These are phyloP conservation scores for Dothideomycetes sp. DNA, from an alignment of 2,329 filamentous ascomycete genomes.

Conservation along the genomic window DNA sequence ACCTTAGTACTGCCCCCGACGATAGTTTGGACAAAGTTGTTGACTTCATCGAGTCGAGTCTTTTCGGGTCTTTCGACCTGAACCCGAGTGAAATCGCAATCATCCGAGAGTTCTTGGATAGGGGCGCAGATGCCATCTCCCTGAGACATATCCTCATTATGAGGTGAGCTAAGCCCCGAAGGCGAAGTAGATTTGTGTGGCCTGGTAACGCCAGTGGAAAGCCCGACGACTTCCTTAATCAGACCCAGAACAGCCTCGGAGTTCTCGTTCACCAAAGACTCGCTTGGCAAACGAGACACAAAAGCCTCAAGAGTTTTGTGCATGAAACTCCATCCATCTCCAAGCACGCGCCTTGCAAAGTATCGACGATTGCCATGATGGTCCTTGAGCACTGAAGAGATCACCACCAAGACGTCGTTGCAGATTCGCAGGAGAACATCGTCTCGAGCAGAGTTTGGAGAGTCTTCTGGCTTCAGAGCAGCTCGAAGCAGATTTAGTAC, in stretches of 20 bases:
- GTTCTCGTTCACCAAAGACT: not conserved
- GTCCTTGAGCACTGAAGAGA: conserved; percentile 63
- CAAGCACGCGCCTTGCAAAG: conserved; percentile 65
- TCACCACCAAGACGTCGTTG: conserved; percentile 49
- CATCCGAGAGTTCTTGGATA: not conserved
- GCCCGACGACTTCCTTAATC: too few relatives aligned
- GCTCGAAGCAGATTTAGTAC: conserved; percentile 55
- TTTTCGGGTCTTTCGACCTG: too few relatives aligned
- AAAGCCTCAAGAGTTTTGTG: conserved; percentile 49
- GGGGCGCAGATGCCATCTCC: not conserved
- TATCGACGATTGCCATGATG: conserved; percentile 83
- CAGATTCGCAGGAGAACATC: not conserved
- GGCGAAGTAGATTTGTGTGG: too few relatives aligned
- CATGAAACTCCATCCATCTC: conserved; percentile 67
- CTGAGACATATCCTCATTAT: too few relatives aligned
- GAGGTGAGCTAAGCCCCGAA: too few relatives aligned
- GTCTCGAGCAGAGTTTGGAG: not conserved
- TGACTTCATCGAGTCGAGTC: not conserved
- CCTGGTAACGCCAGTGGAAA: too few relatives aligned
- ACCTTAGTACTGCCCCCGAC: not conserved
- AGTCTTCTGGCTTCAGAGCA: not conserved
- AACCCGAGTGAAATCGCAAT: too few relatives aligned
- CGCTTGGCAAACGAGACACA: not conserved
- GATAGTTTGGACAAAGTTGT: not conserved
- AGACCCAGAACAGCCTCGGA: too few relatives aligned